phyloP scores from a whole-genome alignment of 169 alveolate species.

The Plasmodium gaboni region DNA sequence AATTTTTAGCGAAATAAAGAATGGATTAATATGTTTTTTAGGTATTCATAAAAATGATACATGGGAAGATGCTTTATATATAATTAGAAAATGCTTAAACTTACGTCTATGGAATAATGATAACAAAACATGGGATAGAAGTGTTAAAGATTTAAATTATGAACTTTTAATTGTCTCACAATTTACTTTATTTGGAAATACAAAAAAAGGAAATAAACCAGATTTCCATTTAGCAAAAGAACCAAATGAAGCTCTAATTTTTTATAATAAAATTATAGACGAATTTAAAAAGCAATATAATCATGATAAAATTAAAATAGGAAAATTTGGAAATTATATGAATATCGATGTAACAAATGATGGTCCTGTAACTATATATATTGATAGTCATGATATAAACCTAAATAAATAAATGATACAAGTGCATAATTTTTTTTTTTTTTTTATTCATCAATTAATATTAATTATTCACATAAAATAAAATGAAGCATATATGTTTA shows the following conservation, averaged over 20 bases:
- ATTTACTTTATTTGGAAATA: constrained; percentile 92
- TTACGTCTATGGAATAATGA: constrained; percentile 89
- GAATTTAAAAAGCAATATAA: constrained; percentile 61
- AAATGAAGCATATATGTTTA: too few species aligned
- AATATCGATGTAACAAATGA: constrained; percentile 90
- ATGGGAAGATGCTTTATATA: constrained; percentile 68
- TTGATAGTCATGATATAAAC: constrained; percentile 77
- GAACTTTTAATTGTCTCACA: constrained; percentile 92
- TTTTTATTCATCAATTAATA: too few species aligned
- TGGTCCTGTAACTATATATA: constrained; percentile 94
- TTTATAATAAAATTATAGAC: constrained; percentile 89
- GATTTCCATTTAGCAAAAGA: constrained; percentile 95
- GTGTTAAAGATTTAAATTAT: constrained; percentile 87
- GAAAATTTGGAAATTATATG: constrained; percentile 93
- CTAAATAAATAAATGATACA: neutral
- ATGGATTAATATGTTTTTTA: constrained; percentile 51
- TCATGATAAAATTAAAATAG: constrained; percentile 74
- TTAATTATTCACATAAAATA: too few species aligned
- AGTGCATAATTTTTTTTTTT: too few species aligned
- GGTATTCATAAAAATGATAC: constrained; percentile 68
- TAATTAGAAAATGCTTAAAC: constrained; percentile 87
- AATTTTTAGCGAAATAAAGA: constrained; percentile 49
- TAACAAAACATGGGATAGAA: constrained; percentile 89
- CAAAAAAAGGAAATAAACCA: constrained; percentile 93
- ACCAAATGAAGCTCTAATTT: constrained; percentile 89